Conservation (phyloP, 1,284 basidiomycete genomes). For the Cryptococcus sp. region DNA sequence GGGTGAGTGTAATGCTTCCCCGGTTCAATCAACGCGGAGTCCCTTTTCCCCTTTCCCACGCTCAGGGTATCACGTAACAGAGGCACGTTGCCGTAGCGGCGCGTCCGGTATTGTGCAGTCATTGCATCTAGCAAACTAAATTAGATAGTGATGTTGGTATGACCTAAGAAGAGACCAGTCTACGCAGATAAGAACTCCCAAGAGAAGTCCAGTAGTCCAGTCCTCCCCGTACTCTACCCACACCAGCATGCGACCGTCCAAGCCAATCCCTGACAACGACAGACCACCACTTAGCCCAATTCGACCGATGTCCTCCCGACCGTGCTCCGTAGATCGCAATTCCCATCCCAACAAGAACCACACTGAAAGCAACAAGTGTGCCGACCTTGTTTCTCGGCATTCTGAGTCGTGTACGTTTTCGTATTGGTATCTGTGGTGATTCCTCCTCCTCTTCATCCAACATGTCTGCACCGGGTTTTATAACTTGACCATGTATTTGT, state of each 20-base stretch:
- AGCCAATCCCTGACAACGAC: constrained; percentile 14
- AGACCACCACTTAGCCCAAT: constrained; percentile 36
- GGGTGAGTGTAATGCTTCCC: background rate
- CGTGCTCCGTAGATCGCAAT: constrained; percentile 31
- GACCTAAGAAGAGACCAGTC: no score
- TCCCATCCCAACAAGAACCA: constrained; percentile 34
- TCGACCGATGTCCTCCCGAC: constrained; percentile 14
- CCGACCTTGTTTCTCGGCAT: constrained; percentile 18
- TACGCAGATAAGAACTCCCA: no score
- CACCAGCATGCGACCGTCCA: background rate
- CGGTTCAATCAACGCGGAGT: background rate
- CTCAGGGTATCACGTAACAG: background rate
- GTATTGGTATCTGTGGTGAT: constrained; percentile 4
- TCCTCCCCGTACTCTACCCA: background rate
- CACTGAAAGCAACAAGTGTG: constrained; percentile 28
- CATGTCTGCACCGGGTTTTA: constrained; percentile 15
- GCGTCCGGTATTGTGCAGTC: no score
- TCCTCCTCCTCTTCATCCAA: constrained; percentile 11
- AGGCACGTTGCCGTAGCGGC: no score
- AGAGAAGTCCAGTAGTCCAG: background rate
- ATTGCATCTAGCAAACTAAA: no score
- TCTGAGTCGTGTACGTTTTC: constrained; percentile 7
- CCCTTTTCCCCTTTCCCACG: background rate
- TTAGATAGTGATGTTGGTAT: no score
- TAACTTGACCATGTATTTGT: constrained; percentile 10